Evolutionary conservation across 805 yeast species (phyloP).

Genomic region (Ogataea pini): DNA sequence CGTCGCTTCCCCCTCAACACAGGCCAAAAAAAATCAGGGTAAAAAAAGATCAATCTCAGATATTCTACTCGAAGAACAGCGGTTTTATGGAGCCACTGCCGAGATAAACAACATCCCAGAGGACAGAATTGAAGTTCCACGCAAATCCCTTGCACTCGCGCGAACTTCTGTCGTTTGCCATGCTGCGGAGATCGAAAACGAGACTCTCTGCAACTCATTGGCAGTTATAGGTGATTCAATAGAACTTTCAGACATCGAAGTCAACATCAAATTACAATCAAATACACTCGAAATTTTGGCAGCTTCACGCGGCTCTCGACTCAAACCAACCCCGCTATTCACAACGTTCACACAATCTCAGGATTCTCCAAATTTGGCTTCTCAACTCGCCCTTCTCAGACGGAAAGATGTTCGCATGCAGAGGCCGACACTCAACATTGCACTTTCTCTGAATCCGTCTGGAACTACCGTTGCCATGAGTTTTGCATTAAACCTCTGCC

Average conservation of each 20-base stretch:
- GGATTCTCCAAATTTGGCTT: conserved; percentile 13
- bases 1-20: not conserved
- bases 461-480: not conserved
- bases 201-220: conserved; percentile 1
- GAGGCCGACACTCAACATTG: conserved; percentile 5
- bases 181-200: conserved; percentile 2
- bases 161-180: conserved; percentile 10
- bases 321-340: conserved; percentile 13
- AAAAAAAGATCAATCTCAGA: conserved; percentile 20
- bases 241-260: conserved; percentile 14
- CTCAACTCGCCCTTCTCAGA: conserved; percentile 15
- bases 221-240: not conserved
- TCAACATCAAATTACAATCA: conserved; percentile 7
- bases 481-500: conserved; percentile 4
- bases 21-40: conserved; percentile 7
- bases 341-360: conserved; percentile 7
- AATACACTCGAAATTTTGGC: conserved; percentile 9
- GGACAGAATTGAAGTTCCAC: not conserved
- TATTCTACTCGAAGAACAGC: conserved; percentile 19
- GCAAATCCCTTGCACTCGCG: conserved; percentile 1
- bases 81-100: conserved; percentile 14
- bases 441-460: not conserved
- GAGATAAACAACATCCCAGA: not conserved
- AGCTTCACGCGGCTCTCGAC: conserved; percentile 6
- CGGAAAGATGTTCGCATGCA: conserved; percentile 4